Base-by-base conservation (phyloP, 495 filamentous ascomycete genomes). In the Podospora didyma region DNA sequence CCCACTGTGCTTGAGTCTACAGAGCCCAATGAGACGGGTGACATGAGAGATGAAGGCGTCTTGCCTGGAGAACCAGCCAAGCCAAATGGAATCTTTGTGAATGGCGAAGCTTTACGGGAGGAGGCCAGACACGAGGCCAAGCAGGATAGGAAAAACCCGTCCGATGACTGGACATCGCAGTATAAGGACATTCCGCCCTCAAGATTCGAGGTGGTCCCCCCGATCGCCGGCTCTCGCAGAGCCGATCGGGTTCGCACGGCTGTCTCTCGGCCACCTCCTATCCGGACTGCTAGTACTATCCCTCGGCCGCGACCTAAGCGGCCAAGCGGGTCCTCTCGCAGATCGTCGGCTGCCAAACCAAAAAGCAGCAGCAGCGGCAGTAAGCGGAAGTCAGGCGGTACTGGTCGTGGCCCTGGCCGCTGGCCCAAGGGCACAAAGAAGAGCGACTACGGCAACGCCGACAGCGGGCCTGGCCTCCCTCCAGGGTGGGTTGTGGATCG, bases 191-290 rank as follows among this genome's bases (percentile, higher is more conserved):
- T 96, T 48, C 89, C 91, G 0, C 80, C 88, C 1, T 86, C 80
- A 31, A 81, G 91, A 56, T 96, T 94, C 69, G 88, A 95, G 63
- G 83, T 96, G 46, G 93, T 88, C 64, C 92, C 92, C 37, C 87
- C 88, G 2, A 75, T 91, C 21, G 69, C 66, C 22, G 65, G 72
- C 22, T 53, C 71, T 55, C 53, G 72, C 22, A 53, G 70, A 20
- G 46, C 48, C 23, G 69, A 69, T 39, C 59, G 68, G 14, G 59
- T 59, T 6, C 59, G 68, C n/a, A 61, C 65, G n/a, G 54, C 52
- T 12, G 52, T 75, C 16, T 31, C 64, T 2, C 68, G 75, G 16
- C 66, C 73, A 0, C 63, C 71, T 2, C 58, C 46, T 3, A 54
- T 71, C 1, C 64, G 70, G 12, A 65, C 65, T 24, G 51, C 56